Evolutionary conservation across 106 monocot species (phyloP).

Genomic region (Posidonia australis): DNA sequence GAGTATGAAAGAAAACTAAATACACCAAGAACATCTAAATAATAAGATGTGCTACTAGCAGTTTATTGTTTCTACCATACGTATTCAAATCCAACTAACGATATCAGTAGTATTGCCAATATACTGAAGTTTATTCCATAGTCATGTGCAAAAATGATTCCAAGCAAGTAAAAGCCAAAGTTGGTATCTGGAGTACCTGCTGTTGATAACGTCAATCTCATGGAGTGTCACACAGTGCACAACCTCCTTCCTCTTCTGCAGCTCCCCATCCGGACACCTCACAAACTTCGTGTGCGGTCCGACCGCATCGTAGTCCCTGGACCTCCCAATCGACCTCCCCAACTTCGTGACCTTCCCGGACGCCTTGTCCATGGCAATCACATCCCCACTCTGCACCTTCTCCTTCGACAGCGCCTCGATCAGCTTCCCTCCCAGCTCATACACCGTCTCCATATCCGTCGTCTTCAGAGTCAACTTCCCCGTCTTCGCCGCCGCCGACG

Average conservation of each 20-base stretch:
- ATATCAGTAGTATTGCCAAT: no score
- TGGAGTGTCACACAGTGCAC: slow-evolving; percentile 53
- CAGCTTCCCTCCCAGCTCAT: slow-evolving; percentile 88
- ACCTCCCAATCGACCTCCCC: slow-evolving; percentile 19
- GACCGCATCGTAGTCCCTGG: slow-evolving; percentile 24
- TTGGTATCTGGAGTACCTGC: slow-evolving; percentile 41
- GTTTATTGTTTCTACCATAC: no score
- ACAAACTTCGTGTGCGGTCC: slow-evolving; percentile 74
- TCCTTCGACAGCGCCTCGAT: slow-evolving; percentile 83
- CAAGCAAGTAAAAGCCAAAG: not conserved
- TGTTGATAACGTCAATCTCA: slow-evolving; percentile 91
- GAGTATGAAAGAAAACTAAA: no score
- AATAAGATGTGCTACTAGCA: no score
- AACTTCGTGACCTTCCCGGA: slow-evolving; percentile 30
- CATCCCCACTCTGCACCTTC: slow-evolving; percentile 69
- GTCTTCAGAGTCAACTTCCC: slow-evolving; percentile 31
- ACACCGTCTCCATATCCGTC: slow-evolving; percentile 33
- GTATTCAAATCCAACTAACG: no score
- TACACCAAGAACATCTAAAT: no score
- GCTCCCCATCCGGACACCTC: slow-evolving; percentile 81
- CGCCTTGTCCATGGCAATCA: slow-evolving; percentile 20
- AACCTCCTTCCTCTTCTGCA: slow-evolving; percentile 92
- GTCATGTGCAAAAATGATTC: not conserved
- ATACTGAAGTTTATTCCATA: not conserved
- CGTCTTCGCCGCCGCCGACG: slow-evolving; percentile 12